Base-by-base conservation (phyloP, 208 protist genomes). In the Angomonas ambiguus region DNA sequence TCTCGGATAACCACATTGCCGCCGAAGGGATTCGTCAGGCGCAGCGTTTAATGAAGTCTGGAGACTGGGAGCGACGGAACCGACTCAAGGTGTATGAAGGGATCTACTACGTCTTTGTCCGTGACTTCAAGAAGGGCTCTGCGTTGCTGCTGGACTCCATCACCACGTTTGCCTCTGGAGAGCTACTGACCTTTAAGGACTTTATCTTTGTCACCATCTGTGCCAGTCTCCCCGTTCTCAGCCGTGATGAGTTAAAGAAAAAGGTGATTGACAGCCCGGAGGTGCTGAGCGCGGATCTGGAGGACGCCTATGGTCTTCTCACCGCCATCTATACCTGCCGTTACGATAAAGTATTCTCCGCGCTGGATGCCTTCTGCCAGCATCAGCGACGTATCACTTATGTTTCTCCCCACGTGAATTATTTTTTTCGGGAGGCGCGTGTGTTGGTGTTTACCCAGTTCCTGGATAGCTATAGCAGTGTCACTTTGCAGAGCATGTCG, bases 41-140 rank as follows among this genome's bases (percentile, higher is more conserved):
- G 20, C 72, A 88, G 60, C 78, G 98, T 16, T 87, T 99, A 20
- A 97, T 99, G 69, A 91, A 98, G 74, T 96, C 98, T 27, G 96
- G 97, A 51, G 98, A 99, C 75, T 99, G 98, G 98, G 98, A 99
- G 79, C 87, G 97, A 22, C 88, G 96, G 55, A 99, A 99, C 82
- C 86, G 98, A 31, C 92, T 99, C 25, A 99, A 99, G 83, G 98
- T 98, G 24, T 99, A 99, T 76, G 97, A 99, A 77, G 98, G 93
- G 16, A 72, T 97, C 38, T 98, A 98, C 80, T 69, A 94, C 56
- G 82, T 99, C 41, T 92, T 93, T 28, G 89, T 97, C 33, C 88
- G 98, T 30, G 85, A 99, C 69, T 99, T 99, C 73, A 85, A 87
- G 33, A 76, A 86, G 51, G 97, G 96, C 0, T 89, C 98, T 13